Evolutionary conservation across 176 grass and related monocot species (phyloP).

Genomic region (bread wheat (Triticum aestivum)): DNA sequence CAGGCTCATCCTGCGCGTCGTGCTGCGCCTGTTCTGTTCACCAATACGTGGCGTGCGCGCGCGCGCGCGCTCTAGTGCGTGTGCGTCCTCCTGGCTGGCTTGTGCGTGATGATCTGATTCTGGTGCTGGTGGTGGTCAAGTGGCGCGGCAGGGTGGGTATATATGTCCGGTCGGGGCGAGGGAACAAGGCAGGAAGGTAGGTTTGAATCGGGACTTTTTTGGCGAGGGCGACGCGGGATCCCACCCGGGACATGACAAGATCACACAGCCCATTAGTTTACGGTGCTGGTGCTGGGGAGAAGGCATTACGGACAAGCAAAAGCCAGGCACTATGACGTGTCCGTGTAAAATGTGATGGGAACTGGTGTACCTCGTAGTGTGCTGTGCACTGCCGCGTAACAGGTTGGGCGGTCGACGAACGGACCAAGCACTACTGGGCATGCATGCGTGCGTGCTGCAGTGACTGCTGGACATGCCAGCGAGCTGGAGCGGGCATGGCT

Average conservation of each 20-base stretch:
- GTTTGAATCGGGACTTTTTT: conserved; percentile 52
- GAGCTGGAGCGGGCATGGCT: conserved; percentile 4
- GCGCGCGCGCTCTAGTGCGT: neutral
- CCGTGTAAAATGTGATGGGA: conserved; percentile 37
- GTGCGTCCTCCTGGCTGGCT: neutral
- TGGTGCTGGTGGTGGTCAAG: conserved; percentile 8
- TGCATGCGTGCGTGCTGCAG: neutral
- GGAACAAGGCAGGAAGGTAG: conserved; percentile 64
- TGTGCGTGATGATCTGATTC: neutral
- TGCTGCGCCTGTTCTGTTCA: neutral
- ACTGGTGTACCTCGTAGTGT: neutral
- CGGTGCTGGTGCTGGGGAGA: conserved; percentile 29
- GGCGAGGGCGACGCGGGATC: conserved; percentile 32
- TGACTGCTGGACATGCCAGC: neutral
- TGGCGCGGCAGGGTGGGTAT: conserved; percentile 9
- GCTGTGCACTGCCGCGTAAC: neutral
- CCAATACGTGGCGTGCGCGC: neutral
- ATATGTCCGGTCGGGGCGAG: conserved; percentile 17
- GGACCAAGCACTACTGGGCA: neutral
- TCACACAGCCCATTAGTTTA: neutral
- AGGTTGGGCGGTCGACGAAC: too few species aligned
- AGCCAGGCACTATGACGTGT: conserved; percentile 29
- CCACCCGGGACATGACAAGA: conserved; percentile 36
- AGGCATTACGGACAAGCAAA: conserved; percentile 47
- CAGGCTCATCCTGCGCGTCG: neutral